Percentiles rank a stretch among this genome's conserved stretches.
Conservation (phyloP, 331 rosid genomes). For the Quercus phellos region DNA sequence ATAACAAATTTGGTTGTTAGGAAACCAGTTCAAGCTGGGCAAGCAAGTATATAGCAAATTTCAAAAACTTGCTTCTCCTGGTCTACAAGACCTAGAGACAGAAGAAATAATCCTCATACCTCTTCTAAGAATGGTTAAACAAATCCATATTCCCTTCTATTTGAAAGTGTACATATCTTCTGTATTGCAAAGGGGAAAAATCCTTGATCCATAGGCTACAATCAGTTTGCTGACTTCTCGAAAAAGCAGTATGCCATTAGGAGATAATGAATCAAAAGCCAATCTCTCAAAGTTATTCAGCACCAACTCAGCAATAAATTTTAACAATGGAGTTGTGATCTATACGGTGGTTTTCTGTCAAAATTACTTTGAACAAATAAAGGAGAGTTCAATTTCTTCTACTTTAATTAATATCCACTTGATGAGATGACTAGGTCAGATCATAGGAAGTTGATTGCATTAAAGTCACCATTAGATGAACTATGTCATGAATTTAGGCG, state of each 20-base stretch:
- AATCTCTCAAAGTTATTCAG: slow-evolving; percentile 38
- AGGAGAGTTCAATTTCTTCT: too few relatives aligned
- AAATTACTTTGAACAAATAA: not conserved
- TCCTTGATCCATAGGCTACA: slow-evolving; percentile 42
- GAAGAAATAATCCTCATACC: slow-evolving; percentile 23
- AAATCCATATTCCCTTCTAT: slow-evolving; percentile 46
- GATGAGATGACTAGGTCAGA: too few relatives aligned
- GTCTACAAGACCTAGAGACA: not conserved
- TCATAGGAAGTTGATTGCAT: too few relatives aligned
- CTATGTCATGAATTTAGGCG: too few relatives aligned
- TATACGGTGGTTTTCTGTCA: slow-evolving; percentile 21
- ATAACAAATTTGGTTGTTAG: too few relatives aligned
- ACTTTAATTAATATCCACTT: too few relatives aligned
- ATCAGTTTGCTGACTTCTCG: slow-evolving; percentile 48
- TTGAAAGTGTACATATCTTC: slow-evolving; percentile 34
- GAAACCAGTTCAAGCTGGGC: too few relatives aligned
- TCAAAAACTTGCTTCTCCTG: not conserved
- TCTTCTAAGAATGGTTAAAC: slow-evolving; percentile 40
- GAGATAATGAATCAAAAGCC: slow-evolving; percentile 39
- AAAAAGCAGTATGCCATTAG: slow-evolving; percentile 48
- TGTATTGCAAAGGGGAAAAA: slow-evolving; percentile 28
- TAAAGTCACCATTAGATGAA: too few relatives aligned
- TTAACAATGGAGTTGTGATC: slow-evolving; percentile 41
- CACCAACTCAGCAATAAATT: slow-evolving; percentile 36
- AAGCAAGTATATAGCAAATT: too few relatives aligned